Base-by-base conservation (phyloP, 2,329 filamentous ascomycete species). In the Ophiostoma sp. region DNA sequence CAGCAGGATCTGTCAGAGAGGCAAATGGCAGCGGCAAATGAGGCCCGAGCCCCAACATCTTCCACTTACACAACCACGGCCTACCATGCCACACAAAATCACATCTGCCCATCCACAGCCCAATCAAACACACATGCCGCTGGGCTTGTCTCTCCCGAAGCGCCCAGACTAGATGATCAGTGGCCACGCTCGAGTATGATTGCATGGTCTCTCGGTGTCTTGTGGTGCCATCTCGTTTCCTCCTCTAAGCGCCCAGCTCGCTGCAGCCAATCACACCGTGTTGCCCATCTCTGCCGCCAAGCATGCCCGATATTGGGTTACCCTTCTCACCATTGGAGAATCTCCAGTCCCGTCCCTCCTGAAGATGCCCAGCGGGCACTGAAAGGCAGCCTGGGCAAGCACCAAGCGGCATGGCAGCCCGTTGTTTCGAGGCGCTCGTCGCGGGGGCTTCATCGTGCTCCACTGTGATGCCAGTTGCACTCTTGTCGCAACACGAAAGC, bases 261-360 rank as follows among this genome's bases (percentile, higher is more conserved):
- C 60, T n/a, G n/a, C 67, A 27, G 64, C 70, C 70, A 71, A 71
- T 71, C 69, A 70, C 36, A 55, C 11, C 9, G 9, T 27, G 41
- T 36, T n/a, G 38, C 40, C n/a, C 63, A 36, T 2, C 62, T 55
- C 45, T 63, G 55, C 67, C 67, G 68, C 70, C 68, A 67, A 69
- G 68, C 60, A 67, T 38, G 27, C 27, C 47, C 60, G 45, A 58
- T 52, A 58, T 64, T 67, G 45, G 42, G 14, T n/a, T 14, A 16
- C 16, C 58, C 58, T 62, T 62, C 38, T 40, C 38, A 27, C 27
- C 27, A 62, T 62, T 40, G 36, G 58, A 62, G 58, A 12, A 36
- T 41, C 36, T 55, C n/a, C 8, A 62, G 38, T n/a, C 38, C 58
- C 27, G n/a, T 55, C 14, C 18, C 6, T 52, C 9, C 5, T 14